phyloP scores from a whole-genome alignment of 495 filamentous ascomycete species.

The Aspergillus bridgeri region DNA sequence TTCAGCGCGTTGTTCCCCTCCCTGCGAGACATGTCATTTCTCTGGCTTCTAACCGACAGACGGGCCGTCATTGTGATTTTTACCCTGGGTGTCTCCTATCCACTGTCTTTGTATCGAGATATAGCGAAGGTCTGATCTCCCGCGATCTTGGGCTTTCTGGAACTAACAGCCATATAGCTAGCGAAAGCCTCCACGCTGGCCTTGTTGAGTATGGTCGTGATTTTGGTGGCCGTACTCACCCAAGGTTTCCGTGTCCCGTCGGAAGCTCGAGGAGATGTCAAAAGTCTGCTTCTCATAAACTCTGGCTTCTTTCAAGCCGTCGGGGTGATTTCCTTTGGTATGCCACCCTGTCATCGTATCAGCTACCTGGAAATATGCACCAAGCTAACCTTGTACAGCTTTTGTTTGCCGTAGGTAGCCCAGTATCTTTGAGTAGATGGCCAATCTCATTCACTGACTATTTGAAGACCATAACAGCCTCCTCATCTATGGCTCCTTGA shows the following conservation, averaged over 20 bases:
- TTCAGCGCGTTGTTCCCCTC: slow-evolving; percentile 76
- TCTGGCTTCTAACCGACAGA: slow-evolving; percentile 78
- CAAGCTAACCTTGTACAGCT: slow-evolving; percentile 50
- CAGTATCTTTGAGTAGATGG: not conserved
- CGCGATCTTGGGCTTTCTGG: not conserved
- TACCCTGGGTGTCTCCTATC: slow-evolving; percentile 82
- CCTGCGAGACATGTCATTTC: slow-evolving; percentile 64
- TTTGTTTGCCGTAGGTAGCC: slow-evolving; percentile 73
- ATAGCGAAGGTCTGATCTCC: slow-evolving; percentile 76
- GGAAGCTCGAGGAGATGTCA: slow-evolving; percentile 66
- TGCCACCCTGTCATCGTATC: slow-evolving; percentile 14
- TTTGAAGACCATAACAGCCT: slow-evolving; percentile 84
- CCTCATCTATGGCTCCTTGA: slow-evolving; percentile 93
- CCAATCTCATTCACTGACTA: slow-evolving; percentile 13
- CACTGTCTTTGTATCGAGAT: slow-evolving; percentile 87
- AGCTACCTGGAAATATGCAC: not conserved
- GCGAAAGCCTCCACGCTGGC: slow-evolving; percentile 93
- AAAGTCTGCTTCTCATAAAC: slow-evolving; percentile 65
- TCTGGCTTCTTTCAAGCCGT: slow-evolving; percentile 90
- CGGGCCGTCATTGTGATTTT: slow-evolving; percentile 81
- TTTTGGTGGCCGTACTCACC: slow-evolving; percentile 83
- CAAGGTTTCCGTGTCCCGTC: slow-evolving; percentile 71
- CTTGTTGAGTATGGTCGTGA: slow-evolving; percentile 85
- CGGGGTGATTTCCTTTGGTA: slow-evolving; percentile 96
- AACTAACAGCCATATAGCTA: slow-evolving; percentile 55